Evolutionary conservation across 2,329 filamentous ascomycete genomes (phyloP).

Genomic region (Cladosporium oxysporum): DNA sequence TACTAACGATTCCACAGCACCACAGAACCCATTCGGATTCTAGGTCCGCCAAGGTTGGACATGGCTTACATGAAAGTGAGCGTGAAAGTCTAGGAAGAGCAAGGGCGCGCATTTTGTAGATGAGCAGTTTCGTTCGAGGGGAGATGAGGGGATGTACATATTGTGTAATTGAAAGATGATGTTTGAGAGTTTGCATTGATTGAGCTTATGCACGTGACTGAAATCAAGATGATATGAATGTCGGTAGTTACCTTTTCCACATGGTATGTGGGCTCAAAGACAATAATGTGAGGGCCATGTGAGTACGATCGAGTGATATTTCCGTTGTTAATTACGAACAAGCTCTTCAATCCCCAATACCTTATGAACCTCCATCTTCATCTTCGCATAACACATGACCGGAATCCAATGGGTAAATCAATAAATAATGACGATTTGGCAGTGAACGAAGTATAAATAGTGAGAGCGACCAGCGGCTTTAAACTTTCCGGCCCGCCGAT

Average conservation of each 20-base stretch:
- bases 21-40: slow-evolving; percentile 71
- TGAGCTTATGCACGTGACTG: background rate
- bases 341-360: too few relatives aligned
- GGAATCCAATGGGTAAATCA: too few relatives aligned
- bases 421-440: too few relatives aligned
- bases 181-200: background rate
- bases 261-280: too few relatives aligned
- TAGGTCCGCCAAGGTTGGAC: slow-evolving; percentile 34
- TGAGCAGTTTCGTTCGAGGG: background rate
- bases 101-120: background rate
- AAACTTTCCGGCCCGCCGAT: background rate
- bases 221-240: background rate
- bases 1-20: slow-evolving; percentile 50
- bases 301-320: background rate
- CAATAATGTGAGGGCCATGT: background rate
- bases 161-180: slow-evolving; percentile 18
- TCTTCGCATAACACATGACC: too few relatives aligned
- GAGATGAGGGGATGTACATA: slow-evolving; percentile 6
- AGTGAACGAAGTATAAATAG: background rate
- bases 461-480: background rate
- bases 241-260: background rate
- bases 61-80: background rate
- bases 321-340: too few relatives aligned
- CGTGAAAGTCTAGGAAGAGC: background rate
- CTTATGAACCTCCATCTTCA: too few relatives aligned